Conservation (phyloP, 225 moss, liverwort and hornwort species). For the Climacium dendroides region DNA sequence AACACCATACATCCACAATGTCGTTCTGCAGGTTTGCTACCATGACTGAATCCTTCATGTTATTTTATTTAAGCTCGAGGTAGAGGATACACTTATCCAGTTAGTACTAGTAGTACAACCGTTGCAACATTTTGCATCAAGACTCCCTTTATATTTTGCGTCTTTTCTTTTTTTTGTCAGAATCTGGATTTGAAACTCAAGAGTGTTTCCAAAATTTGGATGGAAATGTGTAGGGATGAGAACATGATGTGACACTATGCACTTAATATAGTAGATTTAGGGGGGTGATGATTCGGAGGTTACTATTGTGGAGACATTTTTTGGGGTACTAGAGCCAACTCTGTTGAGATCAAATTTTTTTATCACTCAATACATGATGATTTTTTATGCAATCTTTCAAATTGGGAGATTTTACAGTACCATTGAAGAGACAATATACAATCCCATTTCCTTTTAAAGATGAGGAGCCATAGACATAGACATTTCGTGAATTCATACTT, state of each 20-base stretch:
- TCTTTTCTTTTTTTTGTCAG: neutral
- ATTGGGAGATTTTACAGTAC: neutral
- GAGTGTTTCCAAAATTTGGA: neutral
- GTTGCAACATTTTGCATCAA: neutral
- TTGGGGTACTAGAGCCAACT: neutral
- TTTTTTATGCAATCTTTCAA: neutral
- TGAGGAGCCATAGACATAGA: neutral
- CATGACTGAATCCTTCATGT: neutral
- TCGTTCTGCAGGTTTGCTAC: constrained; percentile 11
- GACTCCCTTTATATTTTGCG: too few species aligned
- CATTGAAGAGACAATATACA: neutral
- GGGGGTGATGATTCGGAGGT: neutral
- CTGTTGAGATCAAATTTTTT: neutral
- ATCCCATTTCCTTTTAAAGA: neutral
- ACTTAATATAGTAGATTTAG: neutral
- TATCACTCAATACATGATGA: neutral
- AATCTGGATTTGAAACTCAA: neutral
- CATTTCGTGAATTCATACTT: neutral
- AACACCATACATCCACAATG: constrained; percentile 16
- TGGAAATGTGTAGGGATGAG: neutral
- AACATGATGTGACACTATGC: neutral
- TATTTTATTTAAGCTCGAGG: neutral
- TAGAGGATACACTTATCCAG: neutral
- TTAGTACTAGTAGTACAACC: too few species aligned
- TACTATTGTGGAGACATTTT: neutral